These are phyloP conservation scores for Zizania latifolia DNA, from an alignment of 176 grass and related monocot species.

Conservation along the genomic window DNA sequence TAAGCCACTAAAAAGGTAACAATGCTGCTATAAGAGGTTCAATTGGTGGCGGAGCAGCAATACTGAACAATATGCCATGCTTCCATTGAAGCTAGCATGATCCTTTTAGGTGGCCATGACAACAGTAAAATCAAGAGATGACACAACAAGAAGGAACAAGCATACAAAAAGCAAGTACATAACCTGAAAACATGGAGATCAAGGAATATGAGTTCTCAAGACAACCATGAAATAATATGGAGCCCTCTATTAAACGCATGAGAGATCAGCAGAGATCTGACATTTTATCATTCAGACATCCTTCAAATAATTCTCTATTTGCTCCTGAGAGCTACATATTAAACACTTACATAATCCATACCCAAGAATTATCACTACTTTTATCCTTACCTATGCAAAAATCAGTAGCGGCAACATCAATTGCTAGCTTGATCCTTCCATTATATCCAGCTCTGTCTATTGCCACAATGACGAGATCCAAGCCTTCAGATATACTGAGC, in stretches of 20 bases:
- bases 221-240: not conserved
- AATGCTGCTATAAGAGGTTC: slow-evolving; percentile 7
- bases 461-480: slow-evolving; percentile 92
- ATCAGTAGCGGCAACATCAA: slow-evolving; percentile 85
- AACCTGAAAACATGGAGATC: not conserved
- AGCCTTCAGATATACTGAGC: slow-evolving; percentile 69
- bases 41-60: not conserved
- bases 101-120: not conserved
- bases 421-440: slow-evolving; percentile 85
- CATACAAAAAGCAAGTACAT: not conserved
- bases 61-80: not conserved
- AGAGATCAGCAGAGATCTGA: not conserved
- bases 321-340: not conserved
- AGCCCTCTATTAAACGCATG: not conserved
- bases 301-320: not conserved
- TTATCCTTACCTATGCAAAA: slow-evolving; percentile 74
- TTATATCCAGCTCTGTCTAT: slow-evolving; percentile 93
- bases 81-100: not conserved
- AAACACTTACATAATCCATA: not conserved
- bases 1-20: slow-evolving; percentile 6
- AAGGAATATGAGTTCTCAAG: not conserved
- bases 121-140: slow-evolving; percentile 5
- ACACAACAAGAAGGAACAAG: not conserved
- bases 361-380: not conserved
- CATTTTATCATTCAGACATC: not conserved